phyloP scores from a whole-genome alignment of 129 eudicot genomes.

The Escallonia herrerae region DNA sequence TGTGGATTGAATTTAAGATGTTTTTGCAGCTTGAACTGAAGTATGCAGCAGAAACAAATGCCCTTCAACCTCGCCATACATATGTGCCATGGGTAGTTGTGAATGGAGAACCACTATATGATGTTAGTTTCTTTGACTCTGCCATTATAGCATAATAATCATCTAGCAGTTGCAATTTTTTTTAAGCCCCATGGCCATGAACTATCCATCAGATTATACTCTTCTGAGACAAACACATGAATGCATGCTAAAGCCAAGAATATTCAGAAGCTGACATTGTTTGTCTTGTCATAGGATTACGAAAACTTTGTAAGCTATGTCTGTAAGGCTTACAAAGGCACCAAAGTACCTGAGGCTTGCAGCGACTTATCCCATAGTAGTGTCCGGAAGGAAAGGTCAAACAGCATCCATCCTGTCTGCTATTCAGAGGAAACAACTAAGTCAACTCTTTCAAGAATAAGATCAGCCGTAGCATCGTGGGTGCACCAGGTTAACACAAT shows the following conservation, averaged over 20 bases:
- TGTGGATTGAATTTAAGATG: constrained; percentile 5
- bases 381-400: constrained; percentile 20
- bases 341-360: constrained; percentile 60
- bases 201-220: background rate
- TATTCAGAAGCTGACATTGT: background rate
- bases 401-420: constrained; percentile 28
- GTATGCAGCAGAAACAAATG: constrained; percentile 62
- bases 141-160: background rate
- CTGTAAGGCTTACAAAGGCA: constrained; percentile 79
- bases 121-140: constrained; percentile 43
- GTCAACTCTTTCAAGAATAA: constrained; percentile 18
- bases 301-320: constrained; percentile 47
- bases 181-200: background rate
- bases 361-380: constrained; percentile 14
- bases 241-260: background rate
- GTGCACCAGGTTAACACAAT: constrained; percentile 21
- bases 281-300: constrained; percentile 44
- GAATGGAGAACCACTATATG: constrained; percentile 82
- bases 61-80: constrained; percentile 80
- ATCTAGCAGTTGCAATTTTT: background rate
- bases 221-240: too few species aligned
- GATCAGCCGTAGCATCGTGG: constrained; percentile 33
- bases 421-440: constrained; percentile 28
- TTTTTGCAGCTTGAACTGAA: constrained; percentile 58
- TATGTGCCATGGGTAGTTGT: constrained; percentile 97